Percentiles rank a stretch among this genome's conserved stretches.
Conservation (phyloP, 345 rosid species). For the Melaleuca quinquenervia region DNA sequence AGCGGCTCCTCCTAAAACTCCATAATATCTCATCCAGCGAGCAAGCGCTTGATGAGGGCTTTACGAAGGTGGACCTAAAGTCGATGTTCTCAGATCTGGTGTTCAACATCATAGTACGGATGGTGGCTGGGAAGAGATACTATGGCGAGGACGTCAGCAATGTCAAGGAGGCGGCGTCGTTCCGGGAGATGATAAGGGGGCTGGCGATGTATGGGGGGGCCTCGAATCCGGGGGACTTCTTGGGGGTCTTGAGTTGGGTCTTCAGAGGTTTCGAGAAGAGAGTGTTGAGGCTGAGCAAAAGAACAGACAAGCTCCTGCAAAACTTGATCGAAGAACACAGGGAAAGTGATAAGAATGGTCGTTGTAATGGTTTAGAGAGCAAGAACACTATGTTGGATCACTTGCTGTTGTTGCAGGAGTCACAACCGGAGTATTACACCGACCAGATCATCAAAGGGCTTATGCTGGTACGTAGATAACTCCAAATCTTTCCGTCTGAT, state of each 20-base stretch:
- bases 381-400: constrained; percentile 29
- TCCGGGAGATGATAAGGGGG: neutral
- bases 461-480: constrained; percentile 15
- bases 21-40: constrained; percentile 2
- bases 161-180: neutral
- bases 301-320: constrained; percentile 20
- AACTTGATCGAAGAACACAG: constrained; percentile 18
- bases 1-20: neutral
- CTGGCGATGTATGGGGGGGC: constrained; percentile 8
- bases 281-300: constrained; percentile 8
- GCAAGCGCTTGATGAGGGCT: neutral
- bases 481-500: no score
- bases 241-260: constrained; percentile 23
- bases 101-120: neutral
- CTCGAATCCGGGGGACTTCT: constrained; percentile 23
- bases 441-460: constrained; percentile 43
- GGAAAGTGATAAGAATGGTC: neutral
- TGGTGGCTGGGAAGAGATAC: neutral
- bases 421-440: constrained; percentile 31
- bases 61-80: constrained; percentile 3
- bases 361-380: neutral
- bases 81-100: neutral
- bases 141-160: neutral
- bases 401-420: constrained; percentile 21
- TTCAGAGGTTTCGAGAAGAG: neutral